Percentiles rank a stretch among this genome's conserved stretches.
Conservation (phyloP, 2,329 filamentous ascomycete species). For the Mollisia scopiformis region DNA sequence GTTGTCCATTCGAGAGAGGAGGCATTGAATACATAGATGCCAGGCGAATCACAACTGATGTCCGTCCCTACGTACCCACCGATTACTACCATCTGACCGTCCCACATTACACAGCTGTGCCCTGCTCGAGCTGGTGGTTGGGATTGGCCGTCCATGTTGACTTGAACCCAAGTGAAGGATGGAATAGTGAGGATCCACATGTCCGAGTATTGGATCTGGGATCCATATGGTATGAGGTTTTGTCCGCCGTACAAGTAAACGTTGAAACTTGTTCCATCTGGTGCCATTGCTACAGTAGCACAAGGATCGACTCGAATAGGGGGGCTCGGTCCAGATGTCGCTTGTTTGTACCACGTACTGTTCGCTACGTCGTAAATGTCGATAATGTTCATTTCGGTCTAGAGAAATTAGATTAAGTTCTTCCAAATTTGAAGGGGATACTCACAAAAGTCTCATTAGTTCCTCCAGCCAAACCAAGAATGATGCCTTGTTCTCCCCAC, state of each 20-base stretch:
- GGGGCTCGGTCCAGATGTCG: slow-evolving; percentile 65
- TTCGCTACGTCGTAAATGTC: slow-evolving; percentile 78
- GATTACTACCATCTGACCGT: slow-evolving; percentile 71
- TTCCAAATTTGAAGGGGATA: slow-evolving; percentile 15
- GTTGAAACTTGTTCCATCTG: slow-evolving; percentile 75
- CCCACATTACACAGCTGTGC: slow-evolving; percentile 70
- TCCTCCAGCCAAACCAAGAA: slow-evolving; percentile 74
- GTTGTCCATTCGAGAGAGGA: slow-evolving; percentile 65
- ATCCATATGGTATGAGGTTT: slow-evolving; percentile 65
- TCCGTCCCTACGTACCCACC: slow-evolving; percentile 69
- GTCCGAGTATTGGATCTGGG: slow-evolving; percentile 65
- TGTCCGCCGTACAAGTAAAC: slow-evolving; percentile 81
- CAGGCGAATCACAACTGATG: slow-evolving; percentile 66
- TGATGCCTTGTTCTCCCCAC: slow-evolving; percentile 70
- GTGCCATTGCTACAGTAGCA: slow-evolving; percentile 68
- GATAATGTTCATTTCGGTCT: slow-evolving; percentile 67
- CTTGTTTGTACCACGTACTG: slow-evolving; percentile 74
- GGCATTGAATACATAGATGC: slow-evolving; percentile 75
- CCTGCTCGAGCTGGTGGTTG: slow-evolving; percentile 66
- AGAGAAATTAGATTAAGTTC: slow-evolving; percentile 28
- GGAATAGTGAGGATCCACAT: slow-evolving; percentile 77
- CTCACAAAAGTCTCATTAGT: slow-evolving; percentile 69
- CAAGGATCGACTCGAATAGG: slow-evolving; percentile 73
- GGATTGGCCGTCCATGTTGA: slow-evolving; percentile 55
- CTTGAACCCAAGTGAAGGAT: slow-evolving; percentile 73